Evolutionary conservation across 139 green algal species (phyloP).

Genomic region (Pycnococcus provasolii): DNA sequence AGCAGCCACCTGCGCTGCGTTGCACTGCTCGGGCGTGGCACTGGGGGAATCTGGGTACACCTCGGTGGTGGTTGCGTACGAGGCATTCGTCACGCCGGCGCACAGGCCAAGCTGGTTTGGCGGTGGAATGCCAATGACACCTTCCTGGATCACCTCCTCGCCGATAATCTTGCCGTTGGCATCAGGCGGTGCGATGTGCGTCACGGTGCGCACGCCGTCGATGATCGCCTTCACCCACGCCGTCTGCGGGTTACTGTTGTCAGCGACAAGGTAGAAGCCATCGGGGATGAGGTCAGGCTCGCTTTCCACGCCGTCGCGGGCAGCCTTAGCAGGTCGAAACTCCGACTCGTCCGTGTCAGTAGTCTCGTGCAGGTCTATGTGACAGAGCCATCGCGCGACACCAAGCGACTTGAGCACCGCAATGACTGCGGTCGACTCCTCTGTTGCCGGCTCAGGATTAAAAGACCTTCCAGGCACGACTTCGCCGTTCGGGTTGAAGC

Average conservation of each 20-base stretch:
- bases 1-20: slow-evolving; percentile 15
- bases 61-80: slow-evolving; percentile 19
- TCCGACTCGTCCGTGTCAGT: slow-evolving; percentile 22
- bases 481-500: slow-evolving; percentile 8
- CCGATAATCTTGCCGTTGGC: slow-evolving; percentile 15
- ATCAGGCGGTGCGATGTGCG: slow-evolving; percentile 20
- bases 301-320: slow-evolving; percentile 6
- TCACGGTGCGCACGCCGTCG: slow-evolving; percentile 6
- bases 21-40: slow-evolving; percentile 10
- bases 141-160: slow-evolving; percentile 14
- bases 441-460: neutral
- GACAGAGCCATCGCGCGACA: slow-evolving; percentile 9
- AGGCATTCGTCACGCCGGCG: slow-evolving; percentile 16
- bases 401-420: slow-evolving; percentile 10
- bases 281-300: slow-evolving; percentile 16
- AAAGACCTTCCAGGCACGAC: slow-evolving; percentile 7
- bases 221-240: slow-evolving; percentile 10
- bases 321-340: slow-evolving; percentile 21
- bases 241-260: neutral
- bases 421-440: slow-evolving; percentile 2
- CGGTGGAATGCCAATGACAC: slow-evolving; percentile 10
- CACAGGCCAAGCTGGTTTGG: slow-evolving; percentile 13
- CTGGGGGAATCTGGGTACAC: slow-evolving; percentile 19
- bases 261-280: slow-evolving; percentile 16
- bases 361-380: slow-evolving; percentile 23